Evolutionary conservation across 305 asterid species (phyloP).

Genomic region (Salvia sclarea): DNA sequence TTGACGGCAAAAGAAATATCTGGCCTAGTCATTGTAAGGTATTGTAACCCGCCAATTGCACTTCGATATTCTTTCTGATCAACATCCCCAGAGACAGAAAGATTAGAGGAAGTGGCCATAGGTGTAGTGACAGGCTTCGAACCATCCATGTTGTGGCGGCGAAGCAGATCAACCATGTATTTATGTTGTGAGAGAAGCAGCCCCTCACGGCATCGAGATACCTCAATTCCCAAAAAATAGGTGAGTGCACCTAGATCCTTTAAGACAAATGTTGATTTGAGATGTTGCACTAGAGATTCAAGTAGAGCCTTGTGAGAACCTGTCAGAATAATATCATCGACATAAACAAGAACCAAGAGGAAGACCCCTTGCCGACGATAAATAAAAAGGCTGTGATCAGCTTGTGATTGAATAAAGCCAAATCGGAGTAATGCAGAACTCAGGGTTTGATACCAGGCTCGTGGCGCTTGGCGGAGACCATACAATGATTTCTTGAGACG

Average conservation of each 20-base stretch:
- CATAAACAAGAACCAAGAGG: no score
- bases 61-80: neutral
- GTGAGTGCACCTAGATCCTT: neutral
- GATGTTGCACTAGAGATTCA: neutral
- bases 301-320: neutral
- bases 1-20: neutral
- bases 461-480: neutral
- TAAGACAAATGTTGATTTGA: neutral
- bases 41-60: neutral
- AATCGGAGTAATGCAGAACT: no score
- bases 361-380: no score
- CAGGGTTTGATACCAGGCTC: neutral
- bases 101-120: neutral
- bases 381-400: no score
- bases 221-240: neutral
- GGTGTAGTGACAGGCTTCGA: neutral
- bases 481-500: neutral
- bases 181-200: neutral
- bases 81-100: neutral
- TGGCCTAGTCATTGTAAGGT: neutral
- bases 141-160: neutral
- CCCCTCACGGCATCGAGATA: neutral
- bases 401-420: no score
- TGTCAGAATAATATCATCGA: neutral
- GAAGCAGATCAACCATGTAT: neutral